Base-by-base conservation (phyloP, 1,284 basidiomycete genomes). In the Ceratobasidium sp. region DNA sequence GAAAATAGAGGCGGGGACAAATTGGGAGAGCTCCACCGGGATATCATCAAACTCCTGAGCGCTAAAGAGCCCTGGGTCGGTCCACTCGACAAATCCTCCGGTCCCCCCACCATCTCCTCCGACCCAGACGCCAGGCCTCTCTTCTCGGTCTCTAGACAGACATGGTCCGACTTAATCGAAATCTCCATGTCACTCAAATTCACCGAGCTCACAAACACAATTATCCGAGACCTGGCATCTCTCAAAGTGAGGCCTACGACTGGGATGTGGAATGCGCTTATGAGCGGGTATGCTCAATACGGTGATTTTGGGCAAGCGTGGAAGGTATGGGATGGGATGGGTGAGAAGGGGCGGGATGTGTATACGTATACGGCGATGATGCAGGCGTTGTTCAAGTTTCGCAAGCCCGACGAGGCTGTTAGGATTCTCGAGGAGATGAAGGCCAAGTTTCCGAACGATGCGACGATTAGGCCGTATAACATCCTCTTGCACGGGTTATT, bases 401-500 rank as follows among this genome's bases (percentile, higher is more conserved):
- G 83, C 14, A 82, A 82, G 64, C 76, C 82, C 11, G 82, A 83
- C 9, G 82, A 85, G 14, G 89, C 87, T 0, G 73, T 87, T 75
- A 78, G 81, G 44, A 80, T 82, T 46, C 89, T 92, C 78, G 80
- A 81, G 30, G 82, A 84, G 62, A 89, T 89, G 73, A 77, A 78
- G 28, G 77, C 79, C n/a, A 78, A 75, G 30, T 78, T 76, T n/a
- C 77, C 28, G 78, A 82, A 57, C 54, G 67, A 78, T 86, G 38
- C 77, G 81, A 35, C 21, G 44, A 32, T 59, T 32, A 43, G 57
- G 59, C 13, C 93, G 1, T 90, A 88, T 78, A 93, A 92, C 78
- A 87, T 88, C 11, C 84, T 88, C 16, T 76, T 93, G 8, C 82
- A 89, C 46, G 88, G 88, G 44, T 81, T 92, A n/a, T 83, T 93